Evolutionary conservation across 2,329 filamentous ascomycete genomes (phyloP).

Genomic region (Chaetomiaceae sp.): DNA sequence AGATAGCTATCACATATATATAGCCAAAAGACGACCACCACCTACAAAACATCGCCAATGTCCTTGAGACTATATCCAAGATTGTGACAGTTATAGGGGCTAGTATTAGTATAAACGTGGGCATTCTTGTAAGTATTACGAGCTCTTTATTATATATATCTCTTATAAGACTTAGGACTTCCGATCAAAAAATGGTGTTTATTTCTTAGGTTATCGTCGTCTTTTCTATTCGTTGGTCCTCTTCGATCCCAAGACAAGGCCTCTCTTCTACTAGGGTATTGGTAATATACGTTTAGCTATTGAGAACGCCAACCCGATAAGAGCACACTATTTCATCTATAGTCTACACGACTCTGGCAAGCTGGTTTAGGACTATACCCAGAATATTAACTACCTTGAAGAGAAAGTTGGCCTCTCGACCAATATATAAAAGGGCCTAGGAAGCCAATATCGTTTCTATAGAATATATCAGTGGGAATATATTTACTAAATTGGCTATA

Average conservation of each 20-base stretch:
- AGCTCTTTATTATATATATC: background rate
- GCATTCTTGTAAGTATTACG: constrained; percentile 12
- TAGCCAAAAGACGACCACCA: constrained; percentile 4
- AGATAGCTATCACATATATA: constrained; percentile 11
- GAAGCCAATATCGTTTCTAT: constrained; percentile 8
- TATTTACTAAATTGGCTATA: background rate
- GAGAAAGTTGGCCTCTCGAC: constrained; percentile 14
- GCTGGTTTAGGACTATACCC: constrained; percentile 15
- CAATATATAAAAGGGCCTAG: constrained; percentile 10
- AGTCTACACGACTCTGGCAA: constrained; percentile 7
- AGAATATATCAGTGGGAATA: background rate
- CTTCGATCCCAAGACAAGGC: constrained; percentile 6
- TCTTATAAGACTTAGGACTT: constrained; percentile 11
- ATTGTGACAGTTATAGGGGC: constrained; percentile 15
- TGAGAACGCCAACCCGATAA: constrained; percentile 9
- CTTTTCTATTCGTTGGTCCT: constrained; percentile 11
- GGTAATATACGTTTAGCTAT: constrained; percentile 3
- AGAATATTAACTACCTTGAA: constrained; percentile 16
- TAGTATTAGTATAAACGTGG: constrained; percentile 15
- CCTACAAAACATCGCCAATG: constrained; percentile 9
- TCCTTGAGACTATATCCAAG: constrained; percentile 9
- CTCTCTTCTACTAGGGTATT: constrained; percentile 10
- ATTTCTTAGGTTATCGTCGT: constrained; percentile 6
- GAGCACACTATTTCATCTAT: constrained; percentile 10
- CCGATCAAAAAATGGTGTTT: constrained; percentile 6